Percentiles rank a stretch among this genome's conserved stretches.
phyloP scores from a whole-genome alignment of 495 filamentous ascomycete genomes.

The Talaromyces wortmannii region DNA sequence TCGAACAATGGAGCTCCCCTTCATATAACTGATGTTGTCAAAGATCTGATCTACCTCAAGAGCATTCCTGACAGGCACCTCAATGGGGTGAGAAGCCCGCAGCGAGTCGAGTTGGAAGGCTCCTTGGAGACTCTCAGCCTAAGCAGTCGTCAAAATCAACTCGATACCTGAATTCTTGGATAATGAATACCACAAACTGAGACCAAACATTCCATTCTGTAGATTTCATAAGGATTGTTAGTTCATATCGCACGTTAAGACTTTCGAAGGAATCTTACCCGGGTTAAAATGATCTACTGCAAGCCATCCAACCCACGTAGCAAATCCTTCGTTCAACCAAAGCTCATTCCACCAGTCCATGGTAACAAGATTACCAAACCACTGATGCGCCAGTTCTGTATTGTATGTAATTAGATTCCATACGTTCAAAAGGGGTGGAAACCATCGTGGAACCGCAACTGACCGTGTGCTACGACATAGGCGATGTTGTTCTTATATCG shows the following conservation, averaged over 20 bases:
- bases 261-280: slow-evolving; percentile 26
- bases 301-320: slow-evolving; percentile 96
- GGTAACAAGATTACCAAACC: slow-evolving; percentile 92
- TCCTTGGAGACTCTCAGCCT: slow-evolving; percentile 84
- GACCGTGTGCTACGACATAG: slow-evolving; percentile 81
- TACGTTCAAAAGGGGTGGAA: neutral
- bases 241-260: slow-evolving; percentile 4
- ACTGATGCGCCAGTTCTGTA: slow-evolving; percentile 88
- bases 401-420: slow-evolving; percentile 4
- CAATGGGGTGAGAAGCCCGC: slow-evolving; percentile 87
- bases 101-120: slow-evolving; percentile 85
- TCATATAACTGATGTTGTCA: slow-evolving; percentile 90
- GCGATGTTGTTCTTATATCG: slow-evolving; percentile 85
- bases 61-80: slow-evolving; percentile 83
- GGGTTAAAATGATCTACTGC: slow-evolving; percentile 88
- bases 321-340: slow-evolving; percentile 96
- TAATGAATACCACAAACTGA: slow-evolving; percentile 75
- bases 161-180: slow-evolving; percentile 40
- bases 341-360: slow-evolving; percentile 88
- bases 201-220: slow-evolving; percentile 90
- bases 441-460: neutral
- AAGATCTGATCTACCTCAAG: slow-evolving; percentile 96
- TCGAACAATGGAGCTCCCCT: slow-evolving; percentile 90
- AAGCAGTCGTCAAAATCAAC: slow-evolving; percentile 26
- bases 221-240: neutral